Percentiles rank a stretch among this genome's conserved stretches.
phyloP scores from a whole-genome alignment of 305 asterid genomes.

The Ajuga reptans region DNA sequence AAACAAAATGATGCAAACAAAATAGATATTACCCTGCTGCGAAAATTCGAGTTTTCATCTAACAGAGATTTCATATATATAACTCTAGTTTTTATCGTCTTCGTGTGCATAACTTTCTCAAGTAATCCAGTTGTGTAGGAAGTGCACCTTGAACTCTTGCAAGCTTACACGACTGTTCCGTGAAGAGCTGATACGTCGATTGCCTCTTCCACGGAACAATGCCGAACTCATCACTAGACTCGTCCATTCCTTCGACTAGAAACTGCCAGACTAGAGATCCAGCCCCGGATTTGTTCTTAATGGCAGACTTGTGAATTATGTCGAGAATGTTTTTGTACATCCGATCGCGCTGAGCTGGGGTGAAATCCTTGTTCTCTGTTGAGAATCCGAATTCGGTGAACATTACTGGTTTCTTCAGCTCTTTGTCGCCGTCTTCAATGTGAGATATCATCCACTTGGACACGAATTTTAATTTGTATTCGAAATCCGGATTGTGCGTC shows the following conservation, averaged over 20 bases:
- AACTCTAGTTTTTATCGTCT: conserved; percentile 20
- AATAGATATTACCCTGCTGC: conserved; percentile 1
- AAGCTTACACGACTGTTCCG: conserved; percentile 72
- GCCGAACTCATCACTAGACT: conserved; percentile 78
- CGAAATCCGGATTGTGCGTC: conserved; percentile 65
- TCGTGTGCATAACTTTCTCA: conserved; percentile 52
- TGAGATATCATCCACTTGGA: conserved; percentile 87
- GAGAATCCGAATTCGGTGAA: conserved; percentile 93
- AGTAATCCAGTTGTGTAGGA: conserved; percentile 49
- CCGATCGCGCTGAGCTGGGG: conserved; percentile 52
- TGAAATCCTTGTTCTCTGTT: conserved; percentile 56
- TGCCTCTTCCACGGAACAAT: conserved; percentile 79
- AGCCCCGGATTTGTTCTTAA: conserved; percentile 54
- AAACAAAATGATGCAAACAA: conserved; percentile 24
- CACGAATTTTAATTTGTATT: conserved; percentile 58
- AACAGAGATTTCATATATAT: not conserved
- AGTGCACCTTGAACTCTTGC: conserved; percentile 78
- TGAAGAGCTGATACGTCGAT: conserved; percentile 56
- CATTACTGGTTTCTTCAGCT: conserved; percentile 71
- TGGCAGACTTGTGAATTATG: conserved; percentile 67
- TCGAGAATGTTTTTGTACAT: conserved; percentile 66
- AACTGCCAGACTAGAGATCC: conserved; percentile 94
- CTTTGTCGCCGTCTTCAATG: conserved; percentile 92
- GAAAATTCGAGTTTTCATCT: conserved; percentile 1
- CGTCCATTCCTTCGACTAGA: conserved; percentile 82